Evolutionary conservation across 2,329 filamentous ascomycete species (phyloP).

Genomic region (Fusarium guadeloupense): DNA sequence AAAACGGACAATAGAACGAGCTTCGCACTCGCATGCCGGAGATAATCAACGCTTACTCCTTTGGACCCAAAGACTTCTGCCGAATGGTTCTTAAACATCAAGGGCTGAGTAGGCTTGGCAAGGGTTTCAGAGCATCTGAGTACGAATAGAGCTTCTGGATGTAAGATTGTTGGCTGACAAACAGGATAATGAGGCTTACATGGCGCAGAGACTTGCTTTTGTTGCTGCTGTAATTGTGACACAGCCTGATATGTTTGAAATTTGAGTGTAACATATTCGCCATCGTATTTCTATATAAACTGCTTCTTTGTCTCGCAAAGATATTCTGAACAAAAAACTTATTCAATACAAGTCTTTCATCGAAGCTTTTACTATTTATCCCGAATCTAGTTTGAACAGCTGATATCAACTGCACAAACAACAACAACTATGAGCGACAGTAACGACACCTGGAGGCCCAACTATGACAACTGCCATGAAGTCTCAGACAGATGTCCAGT

Average conservation of each 20-base stretch:
- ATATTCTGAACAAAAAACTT: background rate
- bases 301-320: background rate
- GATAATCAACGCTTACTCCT: background rate
- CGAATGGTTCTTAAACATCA: background rate
- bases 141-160: background rate
- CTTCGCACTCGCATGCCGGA: background rate
- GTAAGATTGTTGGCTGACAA: background rate
- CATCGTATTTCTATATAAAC: background rate
- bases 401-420: background rate
- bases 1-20: background rate
- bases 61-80: background rate
- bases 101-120: background rate
- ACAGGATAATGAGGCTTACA: background rate
- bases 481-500: slow-evolving; percentile 40
- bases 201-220: background rate
- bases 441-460: slow-evolving; percentile 10
- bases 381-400: background rate
- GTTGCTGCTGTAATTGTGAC: background rate
- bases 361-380: background rate
- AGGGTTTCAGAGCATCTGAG: background rate
- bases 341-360: background rate
- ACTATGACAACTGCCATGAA: slow-evolving; percentile 30
- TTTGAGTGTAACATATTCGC: background rate
- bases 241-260: background rate
- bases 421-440: slow-evolving; percentile 6